phyloP scores from a whole-genome alignment of 192 early-diverging fungal genomes.

The Oehlia diaphana region DNA sequence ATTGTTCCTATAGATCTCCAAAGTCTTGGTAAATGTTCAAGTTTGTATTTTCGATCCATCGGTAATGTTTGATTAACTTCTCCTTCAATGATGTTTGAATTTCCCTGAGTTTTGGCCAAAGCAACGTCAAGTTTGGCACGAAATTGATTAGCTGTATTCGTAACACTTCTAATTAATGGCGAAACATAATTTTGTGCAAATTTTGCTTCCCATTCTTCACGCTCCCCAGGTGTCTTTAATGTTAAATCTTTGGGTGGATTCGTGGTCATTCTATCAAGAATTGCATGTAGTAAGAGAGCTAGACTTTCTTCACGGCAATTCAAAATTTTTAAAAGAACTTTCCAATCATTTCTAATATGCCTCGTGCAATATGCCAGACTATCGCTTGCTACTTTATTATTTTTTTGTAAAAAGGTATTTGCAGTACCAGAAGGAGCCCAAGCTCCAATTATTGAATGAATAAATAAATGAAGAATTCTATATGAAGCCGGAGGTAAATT shows the following conservation, averaged over 20 bases:
- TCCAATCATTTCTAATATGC: conserved; percentile 32
- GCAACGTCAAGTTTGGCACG: conserved; percentile 6
- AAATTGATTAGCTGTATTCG: conserved; percentile 8
- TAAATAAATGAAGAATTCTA: conserved; percentile 30
- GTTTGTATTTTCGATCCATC: neutral
- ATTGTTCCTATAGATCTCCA: conserved; percentile 19
- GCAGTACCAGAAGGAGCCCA: neutral
- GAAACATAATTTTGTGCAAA: conserved; percentile 12
- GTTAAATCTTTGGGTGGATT: neutral
- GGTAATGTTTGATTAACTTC: conserved; percentile 21
- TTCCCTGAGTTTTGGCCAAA: neutral
- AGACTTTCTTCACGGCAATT: conserved; percentile 23
- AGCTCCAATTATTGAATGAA: conserved; percentile 30
- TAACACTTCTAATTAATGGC: conserved; percentile 23
- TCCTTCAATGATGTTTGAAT: neutral
- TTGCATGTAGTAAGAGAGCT: conserved; percentile 24
- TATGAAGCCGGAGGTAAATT: conserved; percentile 27
- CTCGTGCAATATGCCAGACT: conserved; percentile 1
- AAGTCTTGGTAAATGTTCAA: conserved; percentile 9
- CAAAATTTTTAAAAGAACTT: conserved; percentile 25
- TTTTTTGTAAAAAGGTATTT: neutral
- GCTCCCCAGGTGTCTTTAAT: conserved; percentile 1
- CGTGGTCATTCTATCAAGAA: conserved; percentile 15
- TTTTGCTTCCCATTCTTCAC: conserved; percentile 23
- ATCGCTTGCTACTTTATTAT: neutral